Evolutionary conservation across 129 eudicot species (phyloP), one percentile per base, ranked within the genome.

Genomic region (Lactuca sativa): DNA sequence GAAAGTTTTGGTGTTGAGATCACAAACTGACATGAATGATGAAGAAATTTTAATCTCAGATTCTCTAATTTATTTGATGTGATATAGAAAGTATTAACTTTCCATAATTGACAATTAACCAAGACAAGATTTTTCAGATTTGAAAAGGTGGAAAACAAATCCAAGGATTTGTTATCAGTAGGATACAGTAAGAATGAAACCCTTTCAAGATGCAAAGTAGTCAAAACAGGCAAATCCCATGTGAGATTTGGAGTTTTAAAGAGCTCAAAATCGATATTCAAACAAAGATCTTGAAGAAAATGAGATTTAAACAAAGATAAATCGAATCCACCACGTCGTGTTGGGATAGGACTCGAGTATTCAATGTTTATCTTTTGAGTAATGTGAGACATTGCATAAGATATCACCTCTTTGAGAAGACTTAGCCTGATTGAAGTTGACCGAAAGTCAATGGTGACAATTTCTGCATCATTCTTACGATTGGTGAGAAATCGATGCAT

Each of bases 141-240:
- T 15, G 76, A 43, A 36, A 72, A 6, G 30, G 10, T 5, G 40
- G 76, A 72, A 72, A 61, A 72, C 52, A 72, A 34, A n/a, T 72
- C 76, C 16, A 72, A 12, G 18, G 76, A 72, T 49, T 61, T 60
- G 37, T n/a, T 62, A 49, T 25, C 68, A 59, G 13, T 59, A 48
- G 7, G 61, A 16, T 72, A 21, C 52, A 17, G 4, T 34, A 40
- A 4, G 51, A 72, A 60, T 34, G 49, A 60, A 48, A 72, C 69
- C 62, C 41, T 34, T 5, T 48, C 60, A 21, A 72, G 57, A 61
- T 49, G 52, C 47, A 72, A 34, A 49, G 59, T 49, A 63, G 60
- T 62, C 25, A 72, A 14, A 49, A 53, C 53, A 30, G 76, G 76
- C 34, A 72, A 48, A 60, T 72, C 62, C 76, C 76, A 72, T 12